These are phyloP conservation scores for Globisporangium polare DNA, from an alignment of 352 stramenopile genomes.

Conservation along the genomic window DNA sequence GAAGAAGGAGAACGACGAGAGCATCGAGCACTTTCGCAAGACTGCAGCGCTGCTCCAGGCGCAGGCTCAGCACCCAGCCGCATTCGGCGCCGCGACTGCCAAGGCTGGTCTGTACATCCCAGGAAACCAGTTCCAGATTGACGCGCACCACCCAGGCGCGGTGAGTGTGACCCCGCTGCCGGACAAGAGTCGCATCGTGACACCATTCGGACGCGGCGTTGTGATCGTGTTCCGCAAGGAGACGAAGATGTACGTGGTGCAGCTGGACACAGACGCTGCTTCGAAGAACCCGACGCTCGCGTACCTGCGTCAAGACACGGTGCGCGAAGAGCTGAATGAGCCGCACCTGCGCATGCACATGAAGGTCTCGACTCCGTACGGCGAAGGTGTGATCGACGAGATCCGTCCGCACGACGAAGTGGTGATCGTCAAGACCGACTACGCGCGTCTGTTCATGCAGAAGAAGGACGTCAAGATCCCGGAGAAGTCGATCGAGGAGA, in stretches of 20 bases:
- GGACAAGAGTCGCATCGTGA: conserved; percentile 73
- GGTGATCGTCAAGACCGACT: conserved; percentile 59
- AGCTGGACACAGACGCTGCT: conserved; percentile 55
- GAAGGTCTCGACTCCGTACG: conserved; percentile 75
- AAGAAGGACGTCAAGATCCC: conserved; percentile 69
- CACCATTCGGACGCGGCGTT: conserved; percentile 66
- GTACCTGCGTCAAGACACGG: conserved; percentile 62
- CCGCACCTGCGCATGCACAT: conserved; percentile 75
- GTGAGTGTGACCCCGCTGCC: conserved; percentile 58
- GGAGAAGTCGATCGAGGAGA: conserved; percentile 57
- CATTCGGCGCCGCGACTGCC: conserved; percentile 51
- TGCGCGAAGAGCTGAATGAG: conserved; percentile 64
- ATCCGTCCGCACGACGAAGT: conserved; percentile 66
- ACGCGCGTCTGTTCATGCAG: conserved; percentile 77
- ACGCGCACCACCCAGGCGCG: conserved; percentile 61
- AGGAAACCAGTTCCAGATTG: conserved; percentile 60
- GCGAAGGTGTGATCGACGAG: conserved; percentile 54
- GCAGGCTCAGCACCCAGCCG: conserved; percentile 50
- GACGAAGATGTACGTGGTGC: conserved; percentile 81
- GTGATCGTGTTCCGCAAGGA: conserved; percentile 66
- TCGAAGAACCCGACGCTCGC: conserved; percentile 60
- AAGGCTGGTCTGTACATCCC: conserved; percentile 69
- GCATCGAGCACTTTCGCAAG: conserved; percentile 56
- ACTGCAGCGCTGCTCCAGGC: conserved; percentile 52
- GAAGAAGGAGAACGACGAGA: conserved; percentile 66